Evolutionary conservation across 1,284 basidiomycete species (phyloP).

Genomic region (Tetrapyrgos nigripes): DNA sequence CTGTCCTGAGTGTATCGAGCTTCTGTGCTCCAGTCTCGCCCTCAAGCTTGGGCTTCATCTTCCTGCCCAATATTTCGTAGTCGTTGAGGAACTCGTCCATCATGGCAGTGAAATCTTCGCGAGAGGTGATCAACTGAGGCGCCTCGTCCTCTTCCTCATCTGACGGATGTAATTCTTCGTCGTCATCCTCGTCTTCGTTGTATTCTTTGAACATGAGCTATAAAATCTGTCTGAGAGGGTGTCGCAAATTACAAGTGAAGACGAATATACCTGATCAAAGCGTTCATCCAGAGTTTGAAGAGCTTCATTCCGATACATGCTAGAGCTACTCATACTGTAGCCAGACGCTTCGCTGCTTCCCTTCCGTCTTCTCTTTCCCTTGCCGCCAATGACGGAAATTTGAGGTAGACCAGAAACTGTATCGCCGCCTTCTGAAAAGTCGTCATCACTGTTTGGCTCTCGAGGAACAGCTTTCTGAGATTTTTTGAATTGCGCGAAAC

Average conservation of each 20-base stretch:
- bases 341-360: conserved; percentile 86
- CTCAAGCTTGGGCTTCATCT: conserved; percentile 78
- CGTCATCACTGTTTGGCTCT: conserved; percentile 42
- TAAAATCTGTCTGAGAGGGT: conserved; percentile 14
- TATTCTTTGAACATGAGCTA: conserved; percentile 81
- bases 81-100: conserved; percentile 95
- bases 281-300: conserved; percentile 90
- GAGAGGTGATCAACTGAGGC: conserved; percentile 78
- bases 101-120: conserved; percentile 91
- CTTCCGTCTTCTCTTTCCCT: conserved; percentile 72
- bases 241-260: neutral
- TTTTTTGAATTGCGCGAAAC: conserved; percentile 82
- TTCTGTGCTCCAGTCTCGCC: conserved; percentile 80
- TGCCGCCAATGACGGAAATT: conserved; percentile 79
- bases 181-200: conserved; percentile 63
- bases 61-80: conserved; percentile 92
- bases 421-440: conserved; percentile 80
- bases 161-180: conserved; percentile 46
- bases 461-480: conserved; percentile 37
- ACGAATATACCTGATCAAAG: conserved; percentile 83
- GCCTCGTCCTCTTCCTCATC: conserved; percentile 64
- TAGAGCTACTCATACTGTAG: conserved; percentile 97
- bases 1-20: conserved; percentile 77
- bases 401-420: conserved; percentile 77
- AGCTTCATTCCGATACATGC: conserved; percentile 93